A percentile compares a stretch with the other conserved stretches of the same genome.
phyloP scores from a whole-genome alignment of 2,329 filamentous ascomycete species.

The Botryotinia convoluta region DNA sequence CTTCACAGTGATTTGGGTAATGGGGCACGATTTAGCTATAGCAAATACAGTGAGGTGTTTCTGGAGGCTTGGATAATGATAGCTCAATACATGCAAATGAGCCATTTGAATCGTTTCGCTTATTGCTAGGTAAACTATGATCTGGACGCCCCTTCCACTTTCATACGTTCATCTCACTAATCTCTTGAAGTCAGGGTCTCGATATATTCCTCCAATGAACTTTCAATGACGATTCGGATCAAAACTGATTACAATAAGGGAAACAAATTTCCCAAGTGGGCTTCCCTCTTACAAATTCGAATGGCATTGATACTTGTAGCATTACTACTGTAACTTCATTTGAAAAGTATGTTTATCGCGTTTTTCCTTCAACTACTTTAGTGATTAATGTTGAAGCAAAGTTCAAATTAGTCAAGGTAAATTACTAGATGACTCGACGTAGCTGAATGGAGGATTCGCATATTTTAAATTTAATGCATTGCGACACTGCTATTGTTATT shows the following conservation, averaged over 20 bases:
- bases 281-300: neutral
- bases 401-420: neutral
- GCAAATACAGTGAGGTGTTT: neutral
- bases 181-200: neutral
- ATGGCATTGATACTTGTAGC: neutral
- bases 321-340: neutral
- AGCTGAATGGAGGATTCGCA: neutral
- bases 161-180: neutral
- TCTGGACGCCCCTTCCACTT: neutral
- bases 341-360: too few species aligned
- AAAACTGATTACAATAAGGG: neutral
- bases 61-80: neutral
- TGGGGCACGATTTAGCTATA: neutral
- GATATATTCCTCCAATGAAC: neutral
- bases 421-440: neutral
- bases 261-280: neutral
- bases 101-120: neutral
- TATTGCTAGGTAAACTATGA: neutral
- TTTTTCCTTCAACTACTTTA: neutral
- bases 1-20: neutral
- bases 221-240: neutral
- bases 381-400: neutral
- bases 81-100: neutral
- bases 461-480: neutral
- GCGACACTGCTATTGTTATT: neutral